phyloP scores from a whole-genome alignment of 2,329 filamentous ascomycete species.

The Pseudogymnoascus sp. region DNA sequence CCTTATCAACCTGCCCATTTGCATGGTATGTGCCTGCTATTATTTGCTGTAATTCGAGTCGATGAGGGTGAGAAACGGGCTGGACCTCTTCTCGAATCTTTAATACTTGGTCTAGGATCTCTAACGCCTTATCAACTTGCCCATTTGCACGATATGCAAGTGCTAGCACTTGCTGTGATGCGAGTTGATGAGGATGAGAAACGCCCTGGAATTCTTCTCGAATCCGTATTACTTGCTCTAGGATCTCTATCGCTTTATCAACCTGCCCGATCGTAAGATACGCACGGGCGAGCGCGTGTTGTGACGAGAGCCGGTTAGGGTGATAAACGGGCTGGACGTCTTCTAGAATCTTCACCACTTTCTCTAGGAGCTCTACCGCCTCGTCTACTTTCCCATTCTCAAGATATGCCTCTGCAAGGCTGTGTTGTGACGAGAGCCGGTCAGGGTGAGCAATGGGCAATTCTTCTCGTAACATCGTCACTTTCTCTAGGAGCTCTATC shows the following conservation, averaged over 20 bases:
- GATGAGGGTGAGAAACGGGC: background rate
- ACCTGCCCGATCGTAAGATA: background rate
- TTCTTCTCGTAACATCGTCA: background rate
- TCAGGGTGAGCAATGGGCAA: background rate
- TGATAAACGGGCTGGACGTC: background rate
- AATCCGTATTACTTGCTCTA: background rate
- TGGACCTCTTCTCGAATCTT: background rate
- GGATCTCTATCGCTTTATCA: background rate
- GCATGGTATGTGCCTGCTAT: background rate
- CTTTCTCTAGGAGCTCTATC: background rate
- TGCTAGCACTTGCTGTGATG: background rate
- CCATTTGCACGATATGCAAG: background rate
- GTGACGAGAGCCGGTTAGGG: conserved; percentile 1
- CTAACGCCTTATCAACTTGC: background rate
- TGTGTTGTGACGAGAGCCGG: conserved; percentile 9
- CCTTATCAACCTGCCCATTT: background rate
- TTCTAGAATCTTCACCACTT: conserved; percentile 5
- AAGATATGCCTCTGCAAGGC: conserved; percentile 4
- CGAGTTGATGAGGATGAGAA: background rate
- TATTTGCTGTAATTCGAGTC: background rate
- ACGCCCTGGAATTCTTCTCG: background rate
- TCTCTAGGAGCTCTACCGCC: conserved; percentile 12
- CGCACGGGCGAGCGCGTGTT: conserved; percentile 8
- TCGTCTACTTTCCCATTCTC: background rate
- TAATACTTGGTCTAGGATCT: background rate